Base-by-base conservation (phyloP, 129 eudicot genomes). In the Helichrysum umbraculigerum region DNA sequence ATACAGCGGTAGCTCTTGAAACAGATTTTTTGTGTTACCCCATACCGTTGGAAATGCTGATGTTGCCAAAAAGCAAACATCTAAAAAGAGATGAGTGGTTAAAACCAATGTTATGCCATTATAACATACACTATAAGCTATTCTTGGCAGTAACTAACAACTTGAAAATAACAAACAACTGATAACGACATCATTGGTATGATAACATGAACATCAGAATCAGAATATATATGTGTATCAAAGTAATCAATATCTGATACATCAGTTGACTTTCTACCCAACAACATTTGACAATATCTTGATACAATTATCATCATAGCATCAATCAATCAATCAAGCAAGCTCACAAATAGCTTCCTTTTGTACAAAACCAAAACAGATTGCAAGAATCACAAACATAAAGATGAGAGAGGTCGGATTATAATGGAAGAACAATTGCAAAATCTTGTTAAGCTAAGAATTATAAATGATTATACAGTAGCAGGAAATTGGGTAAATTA, bases 241-340 rank as follows among this genome's bases (percentile, higher is more conserved):
- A 2, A n/a, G n/a, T n/a, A n/a, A 41, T 41, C 1, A 41, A 41
- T 52, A 34, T 17, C 42, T 3, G 6, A 32, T 44, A 14, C 14
- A 63, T 56, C 59, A 63, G 74, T 72, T 72, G 78, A 79, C 78
- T 72, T 72, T 72, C 78, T 34, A 17, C 73, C 67, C 25, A 71
- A 70, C 70, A 59, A 3, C 30, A 10, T 42, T 32, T 7, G 10
- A 60, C 81, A 35, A 16, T 42, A 16, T 56, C 1, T 39, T 14
- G 50, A 57, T 3, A 78, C 54, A 70, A 61, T 37, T 72, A 17
- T 17, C 20, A 7, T 29, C n/a, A n/a, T n/a, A n/a, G n/a, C n/a
- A n/a, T n/a, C n/a, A n/a, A n/a, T n/a, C 70, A 17, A 57, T 41
- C 6, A 59, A 68, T 19, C 44, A 77, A 68, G 52, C 70, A 34